phyloP scores from a whole-genome alignment of 208 protist genomes.

The Strigomonas oncopelti region DNA sequence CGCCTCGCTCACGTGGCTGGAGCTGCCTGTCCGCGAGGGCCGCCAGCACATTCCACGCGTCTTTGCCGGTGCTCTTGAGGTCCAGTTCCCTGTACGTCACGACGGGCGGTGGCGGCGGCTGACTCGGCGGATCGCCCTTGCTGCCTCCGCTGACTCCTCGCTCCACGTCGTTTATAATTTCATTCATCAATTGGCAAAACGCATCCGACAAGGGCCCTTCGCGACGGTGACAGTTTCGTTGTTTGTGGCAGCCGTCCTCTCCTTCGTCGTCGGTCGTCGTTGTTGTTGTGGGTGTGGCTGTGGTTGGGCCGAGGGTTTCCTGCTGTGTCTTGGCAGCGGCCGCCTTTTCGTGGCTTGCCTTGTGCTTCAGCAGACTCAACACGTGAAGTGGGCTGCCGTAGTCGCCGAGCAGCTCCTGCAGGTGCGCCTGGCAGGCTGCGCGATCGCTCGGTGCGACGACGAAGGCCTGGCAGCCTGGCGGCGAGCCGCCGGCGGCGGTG shows the following conservation, averaged over 20 bases:
- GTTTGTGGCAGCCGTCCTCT: too few species aligned
- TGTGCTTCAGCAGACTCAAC: conserved; percentile 88
- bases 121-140: not conserved
- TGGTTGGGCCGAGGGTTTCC: too few species aligned
- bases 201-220: too few species aligned
- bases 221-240: too few species aligned
- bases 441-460: not conserved
- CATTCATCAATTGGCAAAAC: too few species aligned
- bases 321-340: too few species aligned
- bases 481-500: conserved; percentile 52
- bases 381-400: conserved; percentile 92
- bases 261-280: conserved; percentile 28
- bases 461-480: too few species aligned
- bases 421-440: conserved; percentile 55
- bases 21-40: not conserved
- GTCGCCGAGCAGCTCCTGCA: conserved; percentile 84
- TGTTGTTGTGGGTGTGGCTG: too few species aligned
- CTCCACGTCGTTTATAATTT: not conserved
- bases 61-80: conserved; percentile 1
- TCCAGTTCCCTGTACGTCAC: not conserved
- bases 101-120: not conserved
- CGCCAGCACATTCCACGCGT: not conserved
- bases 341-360: too few species aligned
- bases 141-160: too few species aligned
- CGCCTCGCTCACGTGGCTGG: not conserved